Percentiles rank a stretch among this genome's conserved stretches.
These are phyloP conservation scores for Isatis tinctoria DNA, from an alignment of 345 rosid species.

Conservation along the genomic window DNA sequence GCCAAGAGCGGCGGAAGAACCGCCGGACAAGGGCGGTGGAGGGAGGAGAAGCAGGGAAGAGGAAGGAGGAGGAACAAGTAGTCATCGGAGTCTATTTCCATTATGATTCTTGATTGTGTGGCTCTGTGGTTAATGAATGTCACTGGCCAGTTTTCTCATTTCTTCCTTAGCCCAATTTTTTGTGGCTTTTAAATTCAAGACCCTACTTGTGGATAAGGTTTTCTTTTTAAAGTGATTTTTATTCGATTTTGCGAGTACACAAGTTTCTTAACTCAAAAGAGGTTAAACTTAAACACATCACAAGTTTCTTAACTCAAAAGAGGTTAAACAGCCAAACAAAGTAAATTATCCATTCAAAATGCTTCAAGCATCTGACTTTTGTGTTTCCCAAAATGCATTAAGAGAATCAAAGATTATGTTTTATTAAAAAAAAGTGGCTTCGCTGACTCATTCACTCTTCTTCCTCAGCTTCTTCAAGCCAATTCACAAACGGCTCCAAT, in stretches of 20 bases:
- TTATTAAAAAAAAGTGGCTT: not conserved
- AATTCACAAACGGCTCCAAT: conserved; percentile 83
- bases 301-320: not conserved
- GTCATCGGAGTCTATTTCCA: conserved; percentile 25
- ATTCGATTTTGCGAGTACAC: not conserved
- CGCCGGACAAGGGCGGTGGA: conserved; percentile 2
- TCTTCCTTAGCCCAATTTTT: not conserved
- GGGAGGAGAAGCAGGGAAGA: conserved; percentile 18
- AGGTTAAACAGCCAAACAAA: conserved; percentile 6
- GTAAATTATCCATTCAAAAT: not conserved
- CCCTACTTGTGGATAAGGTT: conserved; percentile 25
- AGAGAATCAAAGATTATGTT: not conserved
- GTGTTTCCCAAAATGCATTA: not conserved
- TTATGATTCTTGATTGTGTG: conserved; percentile 10
- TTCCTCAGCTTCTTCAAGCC: conserved; percentile 99
- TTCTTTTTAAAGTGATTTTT: too few relatives aligned
- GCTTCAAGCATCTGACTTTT: not conserved
- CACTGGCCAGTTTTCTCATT: not conserved
- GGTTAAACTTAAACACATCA: too few relatives aligned
- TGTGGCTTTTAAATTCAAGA: conserved; percentile 7
- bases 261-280: not conserved
- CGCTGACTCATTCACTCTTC: conserved; percentile 53
- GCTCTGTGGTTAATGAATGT: not conserved
- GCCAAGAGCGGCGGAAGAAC: conserved; percentile 3
- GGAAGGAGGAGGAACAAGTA: conserved; percentile 23